phyloP scores from a whole-genome alignment of 805 yeast genomes.

The Ascoidea asiatica region DNA sequence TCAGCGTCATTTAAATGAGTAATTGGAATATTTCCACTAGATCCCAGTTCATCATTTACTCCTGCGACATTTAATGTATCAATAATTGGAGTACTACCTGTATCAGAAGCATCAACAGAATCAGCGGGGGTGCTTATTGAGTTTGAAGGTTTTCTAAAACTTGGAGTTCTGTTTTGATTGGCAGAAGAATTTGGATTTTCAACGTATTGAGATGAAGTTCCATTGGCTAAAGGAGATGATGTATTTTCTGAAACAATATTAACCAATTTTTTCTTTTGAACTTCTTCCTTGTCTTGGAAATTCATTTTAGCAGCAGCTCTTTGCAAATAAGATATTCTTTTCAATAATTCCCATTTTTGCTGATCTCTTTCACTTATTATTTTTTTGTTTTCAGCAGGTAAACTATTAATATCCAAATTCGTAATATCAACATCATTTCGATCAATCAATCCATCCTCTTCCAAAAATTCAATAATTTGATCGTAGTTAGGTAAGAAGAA shows the following conservation, averaged over 20 bases:
- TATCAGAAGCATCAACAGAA: neutral
- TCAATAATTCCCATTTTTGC: conserved; percentile 60
- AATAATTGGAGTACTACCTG: neutral
- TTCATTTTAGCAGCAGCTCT: conserved; percentile 41
- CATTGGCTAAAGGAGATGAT: neutral
- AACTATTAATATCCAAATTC: conserved; percentile 12
- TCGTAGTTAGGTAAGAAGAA: conserved; percentile 41
- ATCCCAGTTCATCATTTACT: neutral
- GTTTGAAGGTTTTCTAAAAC: no score
- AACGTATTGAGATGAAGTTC: neutral
- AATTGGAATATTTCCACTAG: conserved; percentile 18
- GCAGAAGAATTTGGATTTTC: neutral
- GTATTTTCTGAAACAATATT: neutral
- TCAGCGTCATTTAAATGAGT: conserved; percentile 16
- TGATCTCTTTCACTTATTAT: conserved; percentile 27
- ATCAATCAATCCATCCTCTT: conserved; percentile 22
- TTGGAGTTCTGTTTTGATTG: no score
- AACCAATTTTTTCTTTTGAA: conserved; percentile 17
- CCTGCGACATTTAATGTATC: neutral
- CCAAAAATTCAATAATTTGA: conserved; percentile 42
- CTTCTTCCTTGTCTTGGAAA: conserved; percentile 24
- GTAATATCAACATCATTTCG: conserved; percentile 14
- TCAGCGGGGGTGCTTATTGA: neutral
- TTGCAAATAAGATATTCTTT: conserved; percentile 57
- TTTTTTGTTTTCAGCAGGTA: conserved; percentile 25